Evolutionary conservation across 2,329 filamentous ascomycete species (phyloP).

Genomic region (Aspergillus proliferans): DNA sequence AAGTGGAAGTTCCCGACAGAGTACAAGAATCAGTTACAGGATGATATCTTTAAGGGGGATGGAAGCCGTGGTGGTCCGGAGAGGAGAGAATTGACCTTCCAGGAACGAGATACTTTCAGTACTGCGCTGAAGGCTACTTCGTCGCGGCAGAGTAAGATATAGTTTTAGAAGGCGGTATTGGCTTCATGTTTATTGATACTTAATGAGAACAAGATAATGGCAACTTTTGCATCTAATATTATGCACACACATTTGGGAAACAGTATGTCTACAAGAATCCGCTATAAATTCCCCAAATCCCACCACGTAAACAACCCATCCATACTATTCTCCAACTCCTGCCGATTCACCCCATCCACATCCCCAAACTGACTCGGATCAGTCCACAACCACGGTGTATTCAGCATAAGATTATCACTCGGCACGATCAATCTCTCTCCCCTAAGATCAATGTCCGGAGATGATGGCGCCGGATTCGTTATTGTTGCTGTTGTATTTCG

Average conservation of each 20-base stretch:
- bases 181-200: too few relatives aligned
- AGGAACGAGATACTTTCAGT: conserved; percentile 11
- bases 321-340: conserved; percentile 22
- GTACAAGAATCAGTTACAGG: conserved; percentile 12
- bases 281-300: conserved; percentile 30
- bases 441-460: not conserved
- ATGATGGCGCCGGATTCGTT: conserved; percentile 6
- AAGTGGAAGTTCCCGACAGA: conserved; percentile 49
- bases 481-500: conserved; percentile 10
- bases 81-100: conserved; percentile 17
- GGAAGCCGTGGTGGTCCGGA: conserved; percentile 28
- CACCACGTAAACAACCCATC: conserved; percentile 31
- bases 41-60: conserved; percentile 17
- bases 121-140: conserved; percentile 14
- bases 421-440: conserved; percentile 26
- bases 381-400: conserved; percentile 31
- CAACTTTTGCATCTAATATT: too few relatives aligned
- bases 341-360: conserved; percentile 25
- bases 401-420: conserved; percentile 29
- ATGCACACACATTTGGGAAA: not conserved
- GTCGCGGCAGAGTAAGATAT: conserved; percentile 18
- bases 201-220: conserved; percentile 6
- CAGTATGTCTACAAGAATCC: not conserved
- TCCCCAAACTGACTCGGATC: conserved; percentile 27
- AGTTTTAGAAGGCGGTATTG: conserved; percentile 7